Conservation (phyloP, 2,329 filamentous ascomycete genomes). For the Trichoderma endophyticum region DNA sequence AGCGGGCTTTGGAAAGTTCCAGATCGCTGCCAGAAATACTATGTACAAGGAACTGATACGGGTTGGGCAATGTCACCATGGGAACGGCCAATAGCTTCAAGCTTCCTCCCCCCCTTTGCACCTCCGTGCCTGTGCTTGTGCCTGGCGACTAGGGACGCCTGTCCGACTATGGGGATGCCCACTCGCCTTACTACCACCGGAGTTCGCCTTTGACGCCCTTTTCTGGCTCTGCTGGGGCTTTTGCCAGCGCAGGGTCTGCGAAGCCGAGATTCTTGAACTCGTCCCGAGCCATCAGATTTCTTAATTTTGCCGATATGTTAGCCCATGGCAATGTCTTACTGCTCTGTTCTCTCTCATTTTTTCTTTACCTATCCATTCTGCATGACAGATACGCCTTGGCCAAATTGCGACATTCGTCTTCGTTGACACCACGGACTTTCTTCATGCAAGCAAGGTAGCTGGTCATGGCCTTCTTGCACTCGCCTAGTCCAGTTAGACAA, state of each 20-base stretch:
- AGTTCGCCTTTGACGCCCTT: constrained; percentile 38
- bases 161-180: background rate
- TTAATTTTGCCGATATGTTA: constrained; percentile 32
- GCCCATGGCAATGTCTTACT: constrained; percentile 1
- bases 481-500: constrained; percentile 52
- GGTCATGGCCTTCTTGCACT: constrained; percentile 88
- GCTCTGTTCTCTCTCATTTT: background rate
- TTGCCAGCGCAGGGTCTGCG: constrained; percentile 30
- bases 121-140: background rate
- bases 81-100: constrained; percentile 12
- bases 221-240: constrained; percentile 31
- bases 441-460: constrained; percentile 86
- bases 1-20: constrained; percentile 16
- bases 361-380: constrained; percentile 83
- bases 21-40: constrained; percentile 12
- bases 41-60: constrained; percentile 2
- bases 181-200: constrained; percentile 30
- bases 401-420: constrained; percentile 76
- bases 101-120: constrained; percentile 4
- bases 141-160: constrained; percentile 1
- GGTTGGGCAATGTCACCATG: constrained; percentile 14
- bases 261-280: constrained; percentile 94
- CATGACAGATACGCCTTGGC: constrained; percentile 88
- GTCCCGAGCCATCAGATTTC: constrained; percentile 94
- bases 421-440: constrained; percentile 77